Evolutionary conservation across 73 alveolate genomes (phyloP), one percentile per base, ranked within the genome.

Genomic region (Effrenium voratum): DNA sequence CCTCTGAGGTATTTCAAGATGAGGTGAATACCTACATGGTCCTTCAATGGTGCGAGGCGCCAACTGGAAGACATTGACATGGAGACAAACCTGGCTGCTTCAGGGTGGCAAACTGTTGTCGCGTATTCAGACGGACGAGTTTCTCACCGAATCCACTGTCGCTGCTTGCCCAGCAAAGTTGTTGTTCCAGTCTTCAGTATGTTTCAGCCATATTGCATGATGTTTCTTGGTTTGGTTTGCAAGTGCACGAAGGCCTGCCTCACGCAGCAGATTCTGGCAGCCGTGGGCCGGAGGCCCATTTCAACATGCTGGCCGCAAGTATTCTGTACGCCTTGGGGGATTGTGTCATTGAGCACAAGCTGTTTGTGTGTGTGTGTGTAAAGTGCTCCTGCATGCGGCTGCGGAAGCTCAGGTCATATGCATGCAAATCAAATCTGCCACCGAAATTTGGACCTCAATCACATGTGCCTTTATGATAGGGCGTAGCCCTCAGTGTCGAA

Each of bases 11-110:
- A 49, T 83, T 83, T 83, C 76, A 83, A 55, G 93, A 83, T 34
- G 93, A 83, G 63, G 93, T 83, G 45, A 83, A 83, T 38, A 83
- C 70, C 52, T 83, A 83, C 93, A 44, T 47, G 52, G 34, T 83
- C 52, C 77, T 83, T 36, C 93, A 83, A 52, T 83, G 93, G 93
- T 83, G 93, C 55, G 93, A 83, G 93, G 93, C 93, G 1, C 19
- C 63, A n/a, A n/a, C n/a, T n/a, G n/a, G n/a, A n/a, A n/a, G n/a
- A n/a, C n/a, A n/a, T n/a, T n/a, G n/a, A n/a, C n/a, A n/a, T n/a
- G n/a, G n/a, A n/a, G n/a, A n/a, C n/a, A n/a, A n/a, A n/a, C n/a
- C n/a, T n/a, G n/a, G n/a, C n/a, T n/a, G n/a, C n/a, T n/a, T 4
- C 41, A 83, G 93, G 93, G 93, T 26, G 45, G 57, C 73, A 83